Base-by-base conservation (phyloP, 768 basidiomycete species). In the Kwoniella bestiolae region DNA sequence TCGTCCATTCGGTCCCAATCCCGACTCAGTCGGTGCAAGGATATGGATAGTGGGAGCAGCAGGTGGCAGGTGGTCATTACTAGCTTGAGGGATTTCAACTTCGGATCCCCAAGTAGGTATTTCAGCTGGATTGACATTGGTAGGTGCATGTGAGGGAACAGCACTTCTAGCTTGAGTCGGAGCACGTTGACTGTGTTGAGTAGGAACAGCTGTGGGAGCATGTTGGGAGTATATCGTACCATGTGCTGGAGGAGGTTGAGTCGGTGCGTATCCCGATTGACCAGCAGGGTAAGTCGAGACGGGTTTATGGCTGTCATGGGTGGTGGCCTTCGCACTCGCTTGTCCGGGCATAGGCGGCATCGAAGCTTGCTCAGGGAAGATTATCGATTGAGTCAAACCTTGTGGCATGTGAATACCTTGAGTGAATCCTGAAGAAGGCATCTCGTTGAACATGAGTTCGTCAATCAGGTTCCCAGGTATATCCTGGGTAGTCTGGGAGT, bases 21-120 rank as follows among this genome's bases (percentile, higher is more conserved):
- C 71, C 41, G 70, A 71, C 25, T 75, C 78, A 3, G 79, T 80
- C 7, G 79, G 79, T 2, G 79, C 70, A 34, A 74, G 74, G 41
- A 80, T 67, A 46, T 75, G 60, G 63, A 80, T 80, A 2, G 65
- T 73, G 2, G 79, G 79, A 26, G 45, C 57, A n/a, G 35, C 25
- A 23, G 71, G 68, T 21, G 56, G 71, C 16, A 64, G 59, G 6
- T 70, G 58, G 6, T 49, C 32, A 18, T 73, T 64, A 8, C 51
- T 56, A 0, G 65, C 58, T 5, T 64, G 50, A 25, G 76, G 78
- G n/a, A 79, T 29, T 38, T 79, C 78, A 1, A 78, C 76, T 18
- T 75, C 72, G 2, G 76, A 76, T 8, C 76, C 78, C 78, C 78
- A 78, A 12, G 52, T 56, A 8, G 68, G 45, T 8, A 61, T 59